A percentile compares a stretch with the other conserved stretches of the same genome.
phyloP scores from a whole-genome alignment of 257 asterid species.

The Solanum medicagineum region DNA sequence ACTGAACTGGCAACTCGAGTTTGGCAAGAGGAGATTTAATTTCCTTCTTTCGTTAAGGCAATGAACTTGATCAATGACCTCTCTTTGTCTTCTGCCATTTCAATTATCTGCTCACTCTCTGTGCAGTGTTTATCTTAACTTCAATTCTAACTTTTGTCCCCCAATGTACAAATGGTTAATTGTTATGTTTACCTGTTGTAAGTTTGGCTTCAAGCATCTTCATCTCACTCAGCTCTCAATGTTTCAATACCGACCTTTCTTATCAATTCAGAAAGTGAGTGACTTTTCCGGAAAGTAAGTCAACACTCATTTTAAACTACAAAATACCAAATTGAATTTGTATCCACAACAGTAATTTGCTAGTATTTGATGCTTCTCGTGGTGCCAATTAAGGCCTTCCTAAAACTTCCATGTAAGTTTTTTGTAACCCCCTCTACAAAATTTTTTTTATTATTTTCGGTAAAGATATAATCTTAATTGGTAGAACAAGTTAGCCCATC shows the following conservation, averaged over 20 bases:
- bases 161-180: background rate
- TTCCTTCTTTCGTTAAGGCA: background rate
- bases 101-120: background rate
- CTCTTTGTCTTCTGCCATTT: background rate
- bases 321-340: background rate
- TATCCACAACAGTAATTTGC: background rate
- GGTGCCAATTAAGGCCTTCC: background rate
- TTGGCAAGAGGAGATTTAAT: background rate
- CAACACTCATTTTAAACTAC: background rate
- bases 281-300: background rate
- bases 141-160: background rate
- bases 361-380: background rate
- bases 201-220: background rate
- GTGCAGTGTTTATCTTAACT: background rate
- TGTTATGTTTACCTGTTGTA: background rate
- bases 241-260: background rate
- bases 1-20: background rate
- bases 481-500: background rate
- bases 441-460: background rate
- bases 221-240: background rate
- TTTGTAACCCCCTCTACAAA: background rate
- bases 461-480: background rate
- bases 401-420: background rate
- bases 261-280: background rate
- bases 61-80: background rate